Evolutionary conservation across 768 basidiomycete species (phyloP).

Genomic region (Leccinellum luteum): DNA sequence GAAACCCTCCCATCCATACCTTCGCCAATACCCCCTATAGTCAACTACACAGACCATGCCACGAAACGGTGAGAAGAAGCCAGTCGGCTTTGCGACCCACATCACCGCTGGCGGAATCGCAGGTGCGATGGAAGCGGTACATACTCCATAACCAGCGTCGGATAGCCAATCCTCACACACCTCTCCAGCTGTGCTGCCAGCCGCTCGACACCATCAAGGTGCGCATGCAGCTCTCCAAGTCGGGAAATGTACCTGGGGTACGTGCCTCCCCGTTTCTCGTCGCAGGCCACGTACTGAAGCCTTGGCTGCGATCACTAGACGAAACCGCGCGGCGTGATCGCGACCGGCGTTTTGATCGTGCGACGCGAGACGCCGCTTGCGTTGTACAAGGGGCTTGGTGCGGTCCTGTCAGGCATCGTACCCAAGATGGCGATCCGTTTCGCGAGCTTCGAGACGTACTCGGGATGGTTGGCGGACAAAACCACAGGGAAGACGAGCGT

Average conservation of each 20-base stretch:
- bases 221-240: constrained; percentile 96
- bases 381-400: constrained; percentile 96
- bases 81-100: constrained; percentile 83
- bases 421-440: constrained; percentile 99
- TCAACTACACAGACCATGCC: constrained; percentile 39
- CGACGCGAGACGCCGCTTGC: constrained; percentile 91
- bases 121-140: constrained; percentile 88
- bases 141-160: constrained; percentile 18
- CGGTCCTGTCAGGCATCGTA: constrained; percentile 93
- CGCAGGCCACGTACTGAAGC: not conserved
- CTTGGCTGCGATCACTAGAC: constrained; percentile 58
- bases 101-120: constrained; percentile 93
- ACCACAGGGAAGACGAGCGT: constrained; percentile 77
- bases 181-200: constrained; percentile 69
- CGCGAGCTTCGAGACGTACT: constrained; percentile 96
- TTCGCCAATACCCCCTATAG: not conserved
- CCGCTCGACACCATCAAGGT: constrained; percentile 99
- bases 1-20: not conserved
- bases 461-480: constrained; percentile 72
- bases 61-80: constrained; percentile 61
- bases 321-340: constrained; percentile 88
- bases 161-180: not conserved
- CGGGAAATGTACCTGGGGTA: constrained; percentile 79
- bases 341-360: constrained; percentile 86
- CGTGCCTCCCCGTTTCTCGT: constrained; percentile 32